Evolutionary conservation across 257 asterid species (phyloP).

Genomic region (Coffea canephora): DNA sequence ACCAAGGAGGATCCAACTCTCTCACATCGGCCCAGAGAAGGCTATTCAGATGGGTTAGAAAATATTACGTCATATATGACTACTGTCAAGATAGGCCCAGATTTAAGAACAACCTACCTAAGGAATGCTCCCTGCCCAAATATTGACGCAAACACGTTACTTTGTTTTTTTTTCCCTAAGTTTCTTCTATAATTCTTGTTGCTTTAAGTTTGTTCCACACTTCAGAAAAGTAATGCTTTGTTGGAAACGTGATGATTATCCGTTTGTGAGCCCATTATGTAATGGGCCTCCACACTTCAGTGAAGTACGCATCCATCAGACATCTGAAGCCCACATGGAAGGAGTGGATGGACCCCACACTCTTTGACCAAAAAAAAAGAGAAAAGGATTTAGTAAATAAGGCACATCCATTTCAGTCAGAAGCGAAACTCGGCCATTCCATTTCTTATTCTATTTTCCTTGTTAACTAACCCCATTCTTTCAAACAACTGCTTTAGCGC

Average conservation of each 20-base stretch:
- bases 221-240: no score
- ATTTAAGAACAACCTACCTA: conserved; percentile 57
- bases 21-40: conserved; percentile 61
- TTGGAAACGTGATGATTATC: not conserved
- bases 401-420: no score
- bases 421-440: no score
- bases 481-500: no score
- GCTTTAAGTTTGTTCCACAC: not conserved
- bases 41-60: conserved; percentile 65
- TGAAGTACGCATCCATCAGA: no score
- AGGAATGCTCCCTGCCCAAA: conserved; percentile 66
- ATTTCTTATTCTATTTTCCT: no score
- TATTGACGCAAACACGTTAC: conserved; percentile 34
- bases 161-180: not conserved
- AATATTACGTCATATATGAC: conserved; percentile 54
- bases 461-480: no score
- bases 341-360: no score
- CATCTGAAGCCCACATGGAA: no score
- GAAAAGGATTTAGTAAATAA: no score
- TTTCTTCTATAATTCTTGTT: not conserved
- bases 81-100: conserved; percentile 67
- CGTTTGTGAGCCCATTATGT: not conserved
- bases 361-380: no score
- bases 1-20: conserved; percentile 36
- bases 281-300: not conserved